Conservation (phyloP, 2,329 filamentous ascomycete genomes). For the Aspergillus tanneri region DNA sequence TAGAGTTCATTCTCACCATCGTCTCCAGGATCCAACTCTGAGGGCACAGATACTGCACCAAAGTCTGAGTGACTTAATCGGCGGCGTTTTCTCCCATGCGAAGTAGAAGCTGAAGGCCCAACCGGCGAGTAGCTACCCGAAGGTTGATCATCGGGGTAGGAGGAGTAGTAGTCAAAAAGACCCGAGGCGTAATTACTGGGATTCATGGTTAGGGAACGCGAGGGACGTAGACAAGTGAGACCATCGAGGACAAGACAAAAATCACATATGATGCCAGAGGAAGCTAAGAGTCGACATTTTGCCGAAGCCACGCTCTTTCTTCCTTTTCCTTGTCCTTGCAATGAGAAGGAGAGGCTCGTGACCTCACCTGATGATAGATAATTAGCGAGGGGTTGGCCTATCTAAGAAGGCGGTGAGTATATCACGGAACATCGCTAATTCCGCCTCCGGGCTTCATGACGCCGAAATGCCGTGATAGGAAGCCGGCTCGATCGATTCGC, state of each 20-base stretch:
- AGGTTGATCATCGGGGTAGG: not conserved
- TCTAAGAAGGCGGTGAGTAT: constrained; percentile 15
- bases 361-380: constrained; percentile 19
- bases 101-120: constrained; percentile 6
- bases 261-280: not conserved
- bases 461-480: constrained; percentile 21
- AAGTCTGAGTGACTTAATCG: constrained; percentile 10
- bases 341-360: too few relatives aligned
- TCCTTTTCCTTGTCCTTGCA: too few relatives aligned
- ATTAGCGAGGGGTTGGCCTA: not conserved
- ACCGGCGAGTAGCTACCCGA: not conserved
- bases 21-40: not conserved
- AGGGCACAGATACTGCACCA: not conserved
- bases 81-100: constrained; percentile 17
- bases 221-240: not conserved
- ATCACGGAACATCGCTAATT: constrained; percentile 11
- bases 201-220: not conserved
- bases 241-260: too few relatives aligned
- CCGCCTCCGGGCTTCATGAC: constrained; percentile 15
- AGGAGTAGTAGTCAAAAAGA: not conserved
- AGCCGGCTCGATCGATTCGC: constrained; percentile 10
- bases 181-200: not conserved
- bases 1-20: constrained; percentile 28
- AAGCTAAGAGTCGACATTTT: not conserved
- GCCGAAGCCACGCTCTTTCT: too few relatives aligned